Percentiles rank a stretch among this genome's conserved stretches.
phyloP scores from a whole-genome alignment of 2,329 filamentous ascomycete species.

The Macrophomina phaseolina region DNA sequence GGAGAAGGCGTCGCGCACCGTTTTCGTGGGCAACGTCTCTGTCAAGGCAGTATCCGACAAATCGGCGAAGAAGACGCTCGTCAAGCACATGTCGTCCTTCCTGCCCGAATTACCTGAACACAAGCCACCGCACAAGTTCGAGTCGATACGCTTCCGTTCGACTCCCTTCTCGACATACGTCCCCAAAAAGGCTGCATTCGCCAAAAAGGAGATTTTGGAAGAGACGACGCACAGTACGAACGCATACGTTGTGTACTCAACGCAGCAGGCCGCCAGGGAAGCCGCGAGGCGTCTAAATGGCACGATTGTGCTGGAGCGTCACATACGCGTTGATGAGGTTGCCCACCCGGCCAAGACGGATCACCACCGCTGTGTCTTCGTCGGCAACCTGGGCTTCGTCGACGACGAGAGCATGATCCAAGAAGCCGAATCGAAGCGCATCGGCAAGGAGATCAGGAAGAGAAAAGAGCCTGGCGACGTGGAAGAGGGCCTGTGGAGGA shows the following conservation, averaged over 20 bases:
- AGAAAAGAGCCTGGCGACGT: conserved; percentile 78
- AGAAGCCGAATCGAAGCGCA: conserved; percentile 66
- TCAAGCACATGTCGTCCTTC: conserved; percentile 79
- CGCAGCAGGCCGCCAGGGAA: conserved; percentile 73
- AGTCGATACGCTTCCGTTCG: conserved; percentile 93
- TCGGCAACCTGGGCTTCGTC: conserved; percentile 95
- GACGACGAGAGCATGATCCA: conserved; percentile 81
- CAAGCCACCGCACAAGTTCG: conserved; percentile 70
- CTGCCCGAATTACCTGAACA: conserved; percentile 59
- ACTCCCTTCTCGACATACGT: conserved; percentile 82
- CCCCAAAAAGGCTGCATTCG: conserved; percentile 93
- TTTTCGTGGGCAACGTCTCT: conserved; percentile 93
- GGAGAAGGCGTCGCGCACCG: conserved; percentile 85
- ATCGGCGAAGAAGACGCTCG: conserved; percentile 75
- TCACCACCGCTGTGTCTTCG: conserved; percentile 89
- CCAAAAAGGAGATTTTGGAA: conserved; percentile 87
- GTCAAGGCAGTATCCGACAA: conserved; percentile 82
- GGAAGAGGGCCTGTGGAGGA: conserved; percentile 90
- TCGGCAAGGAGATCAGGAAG: conserved; percentile 73
- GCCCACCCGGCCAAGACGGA: conserved; percentile 84
- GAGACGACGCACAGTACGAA: conserved; percentile 92
- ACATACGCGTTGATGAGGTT: conserved; percentile 88
- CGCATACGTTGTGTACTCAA: conserved; percentile 90
- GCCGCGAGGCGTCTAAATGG: conserved; percentile 83
- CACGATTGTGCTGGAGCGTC: conserved; percentile 79